These are phyloP conservation scores for Toxoplasma gondii DNA, from an alignment of 169 alveolate genomes.

Conservation along the genomic window DNA sequence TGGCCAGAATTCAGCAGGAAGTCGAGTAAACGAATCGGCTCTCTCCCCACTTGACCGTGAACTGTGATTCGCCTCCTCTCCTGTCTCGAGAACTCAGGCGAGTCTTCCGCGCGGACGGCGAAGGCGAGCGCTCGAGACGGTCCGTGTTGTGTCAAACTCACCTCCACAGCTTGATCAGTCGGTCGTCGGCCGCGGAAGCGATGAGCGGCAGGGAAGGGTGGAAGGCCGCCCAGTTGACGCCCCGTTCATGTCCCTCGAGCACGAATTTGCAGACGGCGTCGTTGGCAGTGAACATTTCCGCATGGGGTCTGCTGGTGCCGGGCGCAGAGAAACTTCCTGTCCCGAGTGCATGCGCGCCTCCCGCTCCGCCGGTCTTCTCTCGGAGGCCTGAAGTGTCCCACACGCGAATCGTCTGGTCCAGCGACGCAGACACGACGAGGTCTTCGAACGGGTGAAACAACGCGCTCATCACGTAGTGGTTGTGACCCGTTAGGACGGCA, in stretches of 20 bases:
- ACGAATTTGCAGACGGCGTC: conserved; percentile 93
- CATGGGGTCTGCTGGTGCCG: conserved; percentile 23
- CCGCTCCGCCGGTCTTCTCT: conserved; percentile 76
- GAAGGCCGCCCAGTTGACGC: conserved; percentile 96
- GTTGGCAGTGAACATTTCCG: conserved; percentile 89
- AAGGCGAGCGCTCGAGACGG: no score
- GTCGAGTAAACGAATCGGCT: no score
- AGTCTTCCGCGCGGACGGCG: no score
- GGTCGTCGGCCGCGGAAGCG: conserved; percentile 88
- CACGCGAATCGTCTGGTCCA: conserved; percentile 94
- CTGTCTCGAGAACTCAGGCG: no score
- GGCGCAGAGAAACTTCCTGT: not conserved
- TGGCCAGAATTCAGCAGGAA: no score
- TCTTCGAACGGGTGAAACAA: conserved; percentile 95
- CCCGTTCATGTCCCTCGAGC: conserved; percentile 97
- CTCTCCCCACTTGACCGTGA: no score
- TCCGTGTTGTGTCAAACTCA: not conserved
- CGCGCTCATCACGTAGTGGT: conserved; percentile 97
- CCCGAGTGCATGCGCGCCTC: conserved; percentile 31
- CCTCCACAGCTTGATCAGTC: conserved; percentile 79
- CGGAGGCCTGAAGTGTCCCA: conserved; percentile 94
- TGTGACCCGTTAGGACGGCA: conserved; percentile 93
- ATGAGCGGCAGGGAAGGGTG: conserved; percentile 91
- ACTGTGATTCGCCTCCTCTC: no score
- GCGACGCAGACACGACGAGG: conserved; percentile 91